A percentile compares a stretch with the other conserved stretches of the same genome.
These are phyloP conservation scores for Lavandula angustifolia DNA, from an alignment of 257 asterid species.

Conservation along the genomic window DNA sequence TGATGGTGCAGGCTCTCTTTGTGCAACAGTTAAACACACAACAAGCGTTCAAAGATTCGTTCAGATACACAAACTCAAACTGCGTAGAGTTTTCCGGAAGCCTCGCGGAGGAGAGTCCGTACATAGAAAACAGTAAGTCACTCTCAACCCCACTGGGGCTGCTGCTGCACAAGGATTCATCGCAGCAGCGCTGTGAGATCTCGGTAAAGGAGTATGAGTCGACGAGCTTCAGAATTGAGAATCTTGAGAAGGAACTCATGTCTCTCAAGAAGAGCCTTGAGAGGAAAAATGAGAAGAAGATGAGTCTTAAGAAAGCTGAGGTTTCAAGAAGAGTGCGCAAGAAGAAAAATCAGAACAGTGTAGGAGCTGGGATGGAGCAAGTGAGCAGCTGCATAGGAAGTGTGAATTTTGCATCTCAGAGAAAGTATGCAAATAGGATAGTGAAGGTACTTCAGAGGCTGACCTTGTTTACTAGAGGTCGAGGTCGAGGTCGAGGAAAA, in stretches of 20 bases:
- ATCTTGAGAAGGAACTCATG: conserved; percentile 56
- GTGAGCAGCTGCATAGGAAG: conserved; percentile 53
- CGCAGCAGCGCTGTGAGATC: conserved; percentile 34
- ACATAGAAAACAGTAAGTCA: conserved; percentile 26
- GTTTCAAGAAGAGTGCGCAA: conserved; percentile 46
- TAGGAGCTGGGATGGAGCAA: conserved; percentile 29
- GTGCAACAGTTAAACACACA: conserved; percentile 77
- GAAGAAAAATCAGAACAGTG: conserved; percentile 39
- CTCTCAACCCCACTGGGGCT: conserved; percentile 33
- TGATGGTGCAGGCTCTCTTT: conserved; percentile 73
- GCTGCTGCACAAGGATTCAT: conserved; percentile 46
- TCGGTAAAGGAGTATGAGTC: conserved; percentile 57
- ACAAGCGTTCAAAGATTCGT: conserved; percentile 64
- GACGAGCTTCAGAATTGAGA: conserved; percentile 71
- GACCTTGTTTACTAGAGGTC: conserved; percentile 44
- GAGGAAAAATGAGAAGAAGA: conserved; percentile 31
- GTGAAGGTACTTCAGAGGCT: conserved; percentile 51
- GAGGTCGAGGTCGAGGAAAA: conserved; percentile 26
- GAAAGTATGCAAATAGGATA: conserved; percentile 50
- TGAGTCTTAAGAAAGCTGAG: neutral
- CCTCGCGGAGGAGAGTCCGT: conserved; percentile 49
- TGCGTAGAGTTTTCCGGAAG: conserved; percentile 34
- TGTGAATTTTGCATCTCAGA: conserved; percentile 57
- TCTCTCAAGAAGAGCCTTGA: conserved; percentile 54
- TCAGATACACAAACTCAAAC: conserved; percentile 34